Percentiles rank a stretch among this genome's conserved stretches.
Evolutionary conservation across 2,329 filamentous ascomycete genomes (phyloP).

Genomic region (Fonsecaea nubica): DNA sequence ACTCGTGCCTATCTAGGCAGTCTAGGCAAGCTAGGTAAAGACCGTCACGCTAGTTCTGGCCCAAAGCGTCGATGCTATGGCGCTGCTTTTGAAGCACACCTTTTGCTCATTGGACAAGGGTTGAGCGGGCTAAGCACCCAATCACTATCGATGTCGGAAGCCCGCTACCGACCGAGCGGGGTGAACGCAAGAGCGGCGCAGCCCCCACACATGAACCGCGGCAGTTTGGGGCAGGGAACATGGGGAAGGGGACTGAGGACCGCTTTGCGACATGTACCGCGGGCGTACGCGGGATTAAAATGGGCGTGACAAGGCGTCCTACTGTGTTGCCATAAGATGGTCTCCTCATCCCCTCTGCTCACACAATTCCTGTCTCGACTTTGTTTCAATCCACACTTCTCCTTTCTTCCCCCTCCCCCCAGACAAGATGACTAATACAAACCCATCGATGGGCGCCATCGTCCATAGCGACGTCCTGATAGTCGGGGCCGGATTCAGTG

Average conservation of each 20-base stretch:
- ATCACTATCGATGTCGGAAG: too few species aligned
- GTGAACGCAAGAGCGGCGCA: too few species aligned
- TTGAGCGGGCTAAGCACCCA: too few species aligned
- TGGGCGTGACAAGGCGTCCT: background rate
- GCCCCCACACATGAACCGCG: too few species aligned
- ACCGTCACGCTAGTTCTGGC: too few species aligned
- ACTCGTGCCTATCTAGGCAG: too few species aligned
- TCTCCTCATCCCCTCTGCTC: background rate
- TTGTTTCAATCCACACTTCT: background rate
- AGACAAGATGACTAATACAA: constrained; percentile 12
- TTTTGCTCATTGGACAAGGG: too few species aligned
- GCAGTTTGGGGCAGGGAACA: too few species aligned
- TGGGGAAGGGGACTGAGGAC: background rate
- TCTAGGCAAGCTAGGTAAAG: too few species aligned
- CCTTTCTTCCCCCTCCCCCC: background rate
- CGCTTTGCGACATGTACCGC: background rate
- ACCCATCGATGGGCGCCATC: constrained; percentile 20
- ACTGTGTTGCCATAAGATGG: background rate
- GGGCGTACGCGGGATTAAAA: background rate
- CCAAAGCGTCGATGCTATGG: too few species aligned
- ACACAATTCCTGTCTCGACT: background rate
- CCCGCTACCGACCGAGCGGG: too few species aligned
- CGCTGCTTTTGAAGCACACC: too few species aligned
- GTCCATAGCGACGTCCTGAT: constrained; percentile 38
- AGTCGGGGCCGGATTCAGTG: constrained; percentile 38